Evolutionary conservation across 2,329 filamentous ascomycete species (phyloP).

Genomic region (Talaromyces amestolkiae): DNA sequence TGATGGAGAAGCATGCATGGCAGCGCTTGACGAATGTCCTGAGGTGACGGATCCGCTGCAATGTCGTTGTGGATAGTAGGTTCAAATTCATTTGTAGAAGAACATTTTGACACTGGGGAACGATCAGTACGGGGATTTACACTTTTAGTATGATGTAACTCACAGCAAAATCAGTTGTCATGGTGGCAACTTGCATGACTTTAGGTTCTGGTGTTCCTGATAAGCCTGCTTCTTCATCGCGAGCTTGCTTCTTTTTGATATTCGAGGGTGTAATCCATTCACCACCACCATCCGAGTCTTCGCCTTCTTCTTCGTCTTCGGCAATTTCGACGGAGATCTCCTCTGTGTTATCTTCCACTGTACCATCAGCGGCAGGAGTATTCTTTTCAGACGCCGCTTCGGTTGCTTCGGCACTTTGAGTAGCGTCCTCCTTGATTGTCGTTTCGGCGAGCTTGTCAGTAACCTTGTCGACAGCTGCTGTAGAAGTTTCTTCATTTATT

Average conservation of each 20-base stretch:
- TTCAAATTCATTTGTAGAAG: conserved; percentile 92
- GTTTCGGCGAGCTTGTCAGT: conserved; percentile 30
- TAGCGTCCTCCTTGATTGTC: conserved; percentile 29
- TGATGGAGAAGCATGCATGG: conserved; percentile 86
- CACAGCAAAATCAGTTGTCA: conserved; percentile 96
- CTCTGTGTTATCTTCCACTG: background rate
- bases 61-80: conserved; percentile 68
- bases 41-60: conserved; percentile 78
- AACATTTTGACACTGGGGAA: conserved; percentile 70
- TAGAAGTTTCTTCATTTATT: background rate
- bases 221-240: conserved; percentile 55
- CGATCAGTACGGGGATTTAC: background rate
- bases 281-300: conserved; percentile 54
- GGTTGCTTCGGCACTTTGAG: conserved; percentile 26
- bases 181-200: conserved; percentile 79
- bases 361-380: conserved; percentile 19
- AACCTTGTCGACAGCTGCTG: conserved; percentile 29
- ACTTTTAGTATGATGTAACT: conserved; percentile 15
- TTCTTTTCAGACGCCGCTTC: conserved; percentile 16
- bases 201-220: conserved; percentile 55
- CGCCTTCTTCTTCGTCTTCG: conserved; percentile 32
- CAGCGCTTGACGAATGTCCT: conserved; percentile 89
- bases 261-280: conserved; percentile 91
- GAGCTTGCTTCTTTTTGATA: conserved; percentile 76
- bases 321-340: conserved; percentile 25